Percentiles rank a stretch among this genome's conserved stretches.
These are phyloP conservation scores for Porphyridium purpureum DNA, from an alignment of 23 red algal genomes.

Conservation along the genomic window DNA sequence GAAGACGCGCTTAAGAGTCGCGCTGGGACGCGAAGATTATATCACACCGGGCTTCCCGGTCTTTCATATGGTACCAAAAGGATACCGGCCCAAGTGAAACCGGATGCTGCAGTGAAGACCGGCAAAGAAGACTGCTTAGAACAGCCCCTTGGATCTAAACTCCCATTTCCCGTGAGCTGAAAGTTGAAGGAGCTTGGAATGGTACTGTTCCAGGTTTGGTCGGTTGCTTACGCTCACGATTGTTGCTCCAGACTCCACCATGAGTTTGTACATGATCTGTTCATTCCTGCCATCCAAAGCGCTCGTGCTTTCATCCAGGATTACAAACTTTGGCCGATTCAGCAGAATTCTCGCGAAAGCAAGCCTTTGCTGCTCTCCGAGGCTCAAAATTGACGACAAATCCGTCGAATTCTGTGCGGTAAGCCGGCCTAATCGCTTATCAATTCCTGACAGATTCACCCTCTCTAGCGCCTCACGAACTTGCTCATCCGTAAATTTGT, in stretches of 20 bases:
- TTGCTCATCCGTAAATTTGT: slow-evolving; percentile 7
- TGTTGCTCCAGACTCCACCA: slow-evolving; percentile 26
- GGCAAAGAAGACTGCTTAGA: too few species aligned
- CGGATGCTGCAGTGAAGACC: neutral
- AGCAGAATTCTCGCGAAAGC: slow-evolving; percentile 77
- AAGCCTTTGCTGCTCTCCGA: slow-evolving; percentile 95
- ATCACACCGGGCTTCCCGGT: neutral
- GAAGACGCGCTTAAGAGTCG: too few species aligned
- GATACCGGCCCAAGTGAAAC: neutral
- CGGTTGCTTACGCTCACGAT: slow-evolving; percentile 88
- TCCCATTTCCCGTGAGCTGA: too few species aligned
- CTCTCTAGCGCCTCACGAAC: slow-evolving; percentile 25
- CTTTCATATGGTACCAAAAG: slow-evolving; percentile 1
- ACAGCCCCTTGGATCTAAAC: too few species aligned
- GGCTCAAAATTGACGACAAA: slow-evolving; percentile 20
- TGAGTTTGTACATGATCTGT: slow-evolving; percentile 63
- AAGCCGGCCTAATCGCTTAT: slow-evolving; percentile 30
- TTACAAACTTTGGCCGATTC: slow-evolving; percentile 23
- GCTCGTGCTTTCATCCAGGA: slow-evolving; percentile 74
- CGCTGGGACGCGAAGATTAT: too few species aligned
- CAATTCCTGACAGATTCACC: slow-evolving; percentile 55
- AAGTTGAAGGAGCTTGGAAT: slow-evolving; percentile 7
- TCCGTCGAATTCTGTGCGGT: slow-evolving; percentile 3
- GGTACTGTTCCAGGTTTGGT: slow-evolving; percentile 47
- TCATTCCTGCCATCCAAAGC: slow-evolving; percentile 88